Percentiles rank a stretch among this genome's conserved stretches.
These are phyloP conservation scores for Petunia secreta DNA, from an alignment of 257 asterid species.

Conservation along the genomic window DNA sequence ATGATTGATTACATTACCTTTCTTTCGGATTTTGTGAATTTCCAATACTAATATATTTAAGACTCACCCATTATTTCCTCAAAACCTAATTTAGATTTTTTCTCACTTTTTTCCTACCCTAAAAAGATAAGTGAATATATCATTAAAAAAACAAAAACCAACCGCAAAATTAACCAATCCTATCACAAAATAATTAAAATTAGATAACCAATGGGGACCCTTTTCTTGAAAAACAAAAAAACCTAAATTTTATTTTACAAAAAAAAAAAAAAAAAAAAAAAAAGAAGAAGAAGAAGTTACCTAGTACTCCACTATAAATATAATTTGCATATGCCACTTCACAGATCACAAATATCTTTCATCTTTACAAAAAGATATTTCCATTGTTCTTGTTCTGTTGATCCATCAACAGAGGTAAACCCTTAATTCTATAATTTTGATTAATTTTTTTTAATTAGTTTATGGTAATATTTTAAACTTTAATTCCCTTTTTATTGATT, in stretches of 20 bases:
- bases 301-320: not conserved
- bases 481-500: constrained; percentile 26
- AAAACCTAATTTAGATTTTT: not conserved
- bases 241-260: not conserved
- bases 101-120: not conserved
- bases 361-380: not conserved
- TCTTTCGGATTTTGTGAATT: too few relatives aligned
- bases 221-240: constrained; percentile 5
- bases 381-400: not conserved
- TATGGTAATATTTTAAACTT: not conserved
- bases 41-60: too few relatives aligned
- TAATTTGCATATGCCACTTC: not conserved
- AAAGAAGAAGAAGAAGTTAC: not conserved
- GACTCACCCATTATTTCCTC: too few relatives aligned
- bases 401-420: constrained; percentile 23
- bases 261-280: too few relatives aligned
- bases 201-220: not conserved
- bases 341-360: not conserved
- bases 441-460: not conserved
- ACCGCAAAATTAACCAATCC: not conserved
- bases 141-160: not conserved
- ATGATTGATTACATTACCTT: too few relatives aligned
- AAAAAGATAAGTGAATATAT: not conserved
- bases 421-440: not conserved
- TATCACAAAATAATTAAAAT: not conserved